phyloP scores from a whole-genome alignment of 108 stramenopile species.

The Mayamaea pseudoterrestris region DNA sequence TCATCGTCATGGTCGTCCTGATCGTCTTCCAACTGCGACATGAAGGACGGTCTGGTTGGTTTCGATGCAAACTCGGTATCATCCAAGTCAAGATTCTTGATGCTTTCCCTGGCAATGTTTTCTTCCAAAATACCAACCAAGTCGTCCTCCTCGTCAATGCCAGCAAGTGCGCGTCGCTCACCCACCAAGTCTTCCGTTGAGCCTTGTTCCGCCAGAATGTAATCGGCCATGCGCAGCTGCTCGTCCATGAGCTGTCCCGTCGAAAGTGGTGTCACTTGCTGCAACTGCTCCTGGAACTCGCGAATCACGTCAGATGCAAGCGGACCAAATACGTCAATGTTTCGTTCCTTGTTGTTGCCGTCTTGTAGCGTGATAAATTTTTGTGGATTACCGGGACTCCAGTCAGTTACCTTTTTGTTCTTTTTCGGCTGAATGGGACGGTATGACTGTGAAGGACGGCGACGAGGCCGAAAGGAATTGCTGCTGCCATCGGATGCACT shows the following conservation, averaged over 20 bases:
- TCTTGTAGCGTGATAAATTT: neutral
- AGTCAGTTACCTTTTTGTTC: neutral
- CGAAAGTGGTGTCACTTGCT: neutral
- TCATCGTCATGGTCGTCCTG: conserved; percentile 5
- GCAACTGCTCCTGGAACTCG: neutral
- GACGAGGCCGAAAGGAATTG: conserved; percentile 5
- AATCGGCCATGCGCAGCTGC: conserved; percentile 49
- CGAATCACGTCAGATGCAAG: neutral
- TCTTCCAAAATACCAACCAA: conserved; percentile 22
- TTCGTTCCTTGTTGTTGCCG: neutral
- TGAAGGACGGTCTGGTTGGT: neutral
- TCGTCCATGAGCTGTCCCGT: conserved; percentile 20
- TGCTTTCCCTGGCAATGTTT: conserved; percentile 9
- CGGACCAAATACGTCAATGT: neutral
- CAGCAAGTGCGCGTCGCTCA: conserved; percentile 27
- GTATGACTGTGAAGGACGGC: conserved; percentile 4
- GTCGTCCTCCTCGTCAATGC: conserved; percentile 28
- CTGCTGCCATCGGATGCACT: neutral
- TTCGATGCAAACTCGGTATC: neutral
- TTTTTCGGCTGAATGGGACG: conserved; percentile 2
- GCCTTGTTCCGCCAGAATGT: conserved; percentile 45
- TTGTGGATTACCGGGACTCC: neutral
- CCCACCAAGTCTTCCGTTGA: conserved; percentile 66
- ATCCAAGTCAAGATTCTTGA: neutral
- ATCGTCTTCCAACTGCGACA: neutral